Evolutionary conservation across 2,329 filamentous ascomycete species (phyloP), one percentile per base, ranked within the genome.

Genomic region (Venturia aucupariae): DNA sequence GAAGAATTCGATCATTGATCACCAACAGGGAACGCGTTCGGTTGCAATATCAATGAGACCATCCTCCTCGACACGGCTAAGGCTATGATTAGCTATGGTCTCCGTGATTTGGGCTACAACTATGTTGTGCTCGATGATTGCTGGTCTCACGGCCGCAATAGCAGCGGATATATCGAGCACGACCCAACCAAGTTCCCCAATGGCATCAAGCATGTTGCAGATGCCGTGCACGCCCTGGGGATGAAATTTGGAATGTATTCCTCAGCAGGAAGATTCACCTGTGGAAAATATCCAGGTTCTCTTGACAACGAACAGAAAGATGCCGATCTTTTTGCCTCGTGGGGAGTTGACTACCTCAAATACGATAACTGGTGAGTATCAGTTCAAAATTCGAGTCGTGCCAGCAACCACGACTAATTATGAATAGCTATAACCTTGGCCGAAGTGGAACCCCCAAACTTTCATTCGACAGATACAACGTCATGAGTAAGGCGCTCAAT

Each of bases 181-280:
- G 63, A 74, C 62, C 13, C 60, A 6, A 64, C 65, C 70, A 41
- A 70, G 68, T 66, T 81, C 75, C 81, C 81, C 2, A 76, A 67
- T 54, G 79, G 81, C 22, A 81, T 84, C 68, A 73, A 73, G 15
- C 70, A 75, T 22, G 71, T 84, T 2, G 79, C 79, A 0, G 75
- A 82, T 64, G 68, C 75, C 32, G 70, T 84, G 8, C 82, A 84
- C 68, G 70, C 66, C 0, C 68, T 81, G 38, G 80, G 78, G 1
- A 70, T 85, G 54, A 76, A 78, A 19, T 81, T 83, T 65, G 82
- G 82, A 39, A 82, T 84, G 71, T 84, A 84, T 69, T 77, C 75
- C 19, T 75, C 74, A 63, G 80, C 80, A 17, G 80, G 81, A 4
- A 72, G 74, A 48, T 76, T 75, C 67, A 73, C 78, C 61, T 74